Evolutionary conservation across 495 filamentous ascomycete species (phyloP).

Genomic region (Filosporella fistucella): DNA sequence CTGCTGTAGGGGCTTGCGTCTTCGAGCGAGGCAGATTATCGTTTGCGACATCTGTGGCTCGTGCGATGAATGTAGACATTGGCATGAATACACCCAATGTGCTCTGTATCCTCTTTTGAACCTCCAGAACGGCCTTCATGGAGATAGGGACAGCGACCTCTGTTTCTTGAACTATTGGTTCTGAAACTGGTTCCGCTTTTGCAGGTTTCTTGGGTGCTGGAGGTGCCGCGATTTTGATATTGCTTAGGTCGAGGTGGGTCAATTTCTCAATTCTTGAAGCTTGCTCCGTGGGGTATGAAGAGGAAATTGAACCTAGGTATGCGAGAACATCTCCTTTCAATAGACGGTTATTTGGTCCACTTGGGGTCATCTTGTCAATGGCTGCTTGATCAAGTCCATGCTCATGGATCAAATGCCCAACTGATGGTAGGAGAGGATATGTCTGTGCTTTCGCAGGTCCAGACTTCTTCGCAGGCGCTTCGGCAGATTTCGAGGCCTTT

Average conservation of each 20-base stretch:
- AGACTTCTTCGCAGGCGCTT: constrained; percentile 27
- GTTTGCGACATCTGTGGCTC: constrained; percentile 82
- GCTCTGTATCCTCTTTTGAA: constrained; percentile 73
- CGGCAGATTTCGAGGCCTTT: constrained; percentile 18
- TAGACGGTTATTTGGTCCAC: constrained; percentile 82
- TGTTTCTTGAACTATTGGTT: constrained; percentile 40
- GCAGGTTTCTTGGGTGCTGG: constrained; percentile 31
- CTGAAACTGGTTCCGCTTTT: constrained; percentile 32
- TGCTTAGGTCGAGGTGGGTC: constrained; percentile 83
- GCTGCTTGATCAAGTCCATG: constrained; percentile 69
- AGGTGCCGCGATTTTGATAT: constrained; percentile 78
- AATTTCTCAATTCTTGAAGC: constrained; percentile 67
- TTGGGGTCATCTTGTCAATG: constrained; percentile 74
- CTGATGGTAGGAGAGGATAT: constrained; percentile 83
- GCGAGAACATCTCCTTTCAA: constrained; percentile 95
- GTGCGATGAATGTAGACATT: constrained; percentile 78
- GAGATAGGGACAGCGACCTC: constrained; percentile 70
- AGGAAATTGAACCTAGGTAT: constrained; percentile 72
- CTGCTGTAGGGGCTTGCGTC: constrained; percentile 54
- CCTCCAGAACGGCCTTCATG: constrained; percentile 67
- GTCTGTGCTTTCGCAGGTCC: constrained; percentile 59
- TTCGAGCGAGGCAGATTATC: constrained; percentile 69
- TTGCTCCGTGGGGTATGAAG: constrained; percentile 63
- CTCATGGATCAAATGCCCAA: constrained; percentile 72
- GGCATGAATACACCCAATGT: constrained; percentile 75